These are phyloP conservation scores for Penicillium sp. DNA, from an alignment of 2,329 filamentous ascomycete species.

Conservation along the genomic window DNA sequence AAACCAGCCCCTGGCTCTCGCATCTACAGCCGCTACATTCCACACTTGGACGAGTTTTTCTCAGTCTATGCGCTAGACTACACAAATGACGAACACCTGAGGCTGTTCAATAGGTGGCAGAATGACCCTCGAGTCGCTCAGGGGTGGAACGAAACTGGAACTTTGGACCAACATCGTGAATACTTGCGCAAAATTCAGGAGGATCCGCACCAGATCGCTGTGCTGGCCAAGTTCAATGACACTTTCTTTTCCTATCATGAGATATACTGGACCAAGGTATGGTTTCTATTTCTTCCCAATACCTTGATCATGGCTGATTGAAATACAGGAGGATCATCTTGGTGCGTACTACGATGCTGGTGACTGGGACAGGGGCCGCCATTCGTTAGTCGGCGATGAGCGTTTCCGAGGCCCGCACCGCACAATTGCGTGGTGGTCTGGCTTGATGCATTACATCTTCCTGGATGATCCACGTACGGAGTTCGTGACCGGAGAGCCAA, in stretches of 20 bases:
- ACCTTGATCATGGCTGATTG: not conserved
- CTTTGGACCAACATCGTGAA: constrained; percentile 64
- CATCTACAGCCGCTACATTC: constrained; percentile 75
- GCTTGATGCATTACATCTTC: constrained; percentile 9
- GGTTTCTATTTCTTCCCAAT: constrained; percentile 1
- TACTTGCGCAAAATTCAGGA: constrained; percentile 60
- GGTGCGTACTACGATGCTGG: constrained; percentile 8
- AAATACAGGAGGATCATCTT: constrained; percentile 3
- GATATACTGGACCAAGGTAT: constrained; percentile 69
- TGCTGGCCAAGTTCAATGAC: constrained; percentile 69
- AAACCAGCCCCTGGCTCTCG: constrained; percentile 65
- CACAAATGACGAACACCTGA: constrained; percentile 60
- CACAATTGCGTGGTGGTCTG: constrained; percentile 6
- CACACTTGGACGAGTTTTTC: constrained; percentile 70
- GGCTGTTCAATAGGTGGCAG: constrained; percentile 74
- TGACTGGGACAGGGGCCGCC: constrained; percentile 9
- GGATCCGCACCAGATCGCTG: constrained; percentile 67
- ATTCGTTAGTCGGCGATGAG: constrained; percentile 5
- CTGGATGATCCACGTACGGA: constrained; percentile 5
- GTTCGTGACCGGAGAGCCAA: constrained; percentile 5
- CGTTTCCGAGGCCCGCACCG: constrained; percentile 6
- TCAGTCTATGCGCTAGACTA: constrained; percentile 72
- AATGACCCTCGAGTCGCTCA: constrained; percentile 76
- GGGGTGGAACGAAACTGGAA: constrained; percentile 76
- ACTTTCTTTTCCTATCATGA: constrained; percentile 73